Evolutionary conservation across 495 filamentous ascomycete genomes (phyloP).

Genomic region (Daldinia concentrica): DNA sequence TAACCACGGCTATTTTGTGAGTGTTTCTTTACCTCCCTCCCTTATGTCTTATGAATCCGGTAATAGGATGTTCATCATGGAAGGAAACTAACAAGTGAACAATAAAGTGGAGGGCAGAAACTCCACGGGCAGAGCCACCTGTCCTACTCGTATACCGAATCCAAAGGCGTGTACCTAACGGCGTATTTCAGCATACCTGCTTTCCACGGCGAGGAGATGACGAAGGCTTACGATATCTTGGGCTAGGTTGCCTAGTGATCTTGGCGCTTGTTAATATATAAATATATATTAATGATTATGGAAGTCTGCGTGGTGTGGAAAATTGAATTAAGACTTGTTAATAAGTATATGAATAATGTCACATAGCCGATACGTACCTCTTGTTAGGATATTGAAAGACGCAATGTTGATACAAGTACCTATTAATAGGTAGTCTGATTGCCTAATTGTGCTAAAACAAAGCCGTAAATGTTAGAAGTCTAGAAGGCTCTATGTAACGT

Average conservation of each 20-base stretch:
- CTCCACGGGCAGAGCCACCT: background rate
- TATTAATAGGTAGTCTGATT: no score
- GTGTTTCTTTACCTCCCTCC: background rate
- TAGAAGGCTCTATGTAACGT: no score
- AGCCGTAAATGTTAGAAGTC: no score
- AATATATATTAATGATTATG: no score
- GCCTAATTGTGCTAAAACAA: no score
- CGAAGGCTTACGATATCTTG: background rate
- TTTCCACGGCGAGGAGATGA: background rate
- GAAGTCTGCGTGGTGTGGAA: no score
- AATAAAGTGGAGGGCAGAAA: conserved; percentile 3
- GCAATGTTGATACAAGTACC: no score
- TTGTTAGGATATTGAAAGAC: no score
- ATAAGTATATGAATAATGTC: no score
- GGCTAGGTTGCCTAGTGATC: background rate
- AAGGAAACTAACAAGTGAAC: conserved; percentile 3
- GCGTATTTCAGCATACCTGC: conserved; percentile 11
- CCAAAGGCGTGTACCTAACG: conserved; percentile 4
- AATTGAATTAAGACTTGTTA: no score
- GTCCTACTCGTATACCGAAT: conserved; percentile 9
- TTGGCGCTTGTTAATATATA: background rate
- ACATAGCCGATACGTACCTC: no score
- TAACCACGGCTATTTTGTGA: conserved; percentile 5
- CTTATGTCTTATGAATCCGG: background rate
- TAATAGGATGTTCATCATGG: background rate